These are phyloP conservation scores for Venturiaceae sp. DNA, from an alignment of 2,329 filamentous ascomycete species.

Conservation along the genomic window DNA sequence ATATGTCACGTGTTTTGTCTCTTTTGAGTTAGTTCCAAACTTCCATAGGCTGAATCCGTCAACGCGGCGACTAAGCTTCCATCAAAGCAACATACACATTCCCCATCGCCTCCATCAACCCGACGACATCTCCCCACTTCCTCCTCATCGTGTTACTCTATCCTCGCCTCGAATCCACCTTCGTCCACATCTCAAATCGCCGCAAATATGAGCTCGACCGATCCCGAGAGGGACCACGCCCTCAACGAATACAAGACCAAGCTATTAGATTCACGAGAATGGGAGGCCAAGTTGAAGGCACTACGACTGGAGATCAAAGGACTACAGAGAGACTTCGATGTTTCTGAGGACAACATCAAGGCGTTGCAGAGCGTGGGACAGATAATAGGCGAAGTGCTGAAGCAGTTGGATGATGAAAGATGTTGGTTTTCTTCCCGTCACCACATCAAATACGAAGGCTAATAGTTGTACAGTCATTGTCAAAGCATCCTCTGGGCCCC, in stretches of 20 bases:
- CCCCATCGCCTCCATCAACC: neutral
- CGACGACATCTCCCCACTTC: no score
- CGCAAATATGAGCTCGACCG: constrained; percentile 25
- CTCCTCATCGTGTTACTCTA: no score
- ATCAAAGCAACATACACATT: constrained; percentile 1
- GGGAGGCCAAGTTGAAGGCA: constrained; percentile 95
- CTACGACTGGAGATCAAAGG: constrained; percentile 94
- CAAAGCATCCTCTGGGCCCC: constrained; percentile 91
- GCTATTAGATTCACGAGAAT: constrained; percentile 86
- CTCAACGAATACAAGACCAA: constrained; percentile 44
- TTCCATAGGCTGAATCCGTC: neutral
- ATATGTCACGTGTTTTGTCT: no score
- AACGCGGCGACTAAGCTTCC: neutral
- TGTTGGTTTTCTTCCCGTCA: constrained; percentile 51
- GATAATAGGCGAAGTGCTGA: constrained; percentile 97
- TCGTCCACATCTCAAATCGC: neutral
- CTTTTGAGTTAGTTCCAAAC: no score
- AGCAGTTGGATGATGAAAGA: constrained; percentile 97
- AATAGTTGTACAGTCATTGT: constrained; percentile 65
- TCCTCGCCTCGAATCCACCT: neutral
- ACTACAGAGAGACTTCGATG: constrained; percentile 87
- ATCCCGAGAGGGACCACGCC: constrained; percentile 42
- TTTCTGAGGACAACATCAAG: constrained; percentile 99
- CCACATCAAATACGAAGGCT: neutral
- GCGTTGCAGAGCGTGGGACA: constrained; percentile 97